phyloP scores from a whole-genome alignment of 2,329 filamentous ascomycete species.

The Lachnellula occidentalis region DNA sequence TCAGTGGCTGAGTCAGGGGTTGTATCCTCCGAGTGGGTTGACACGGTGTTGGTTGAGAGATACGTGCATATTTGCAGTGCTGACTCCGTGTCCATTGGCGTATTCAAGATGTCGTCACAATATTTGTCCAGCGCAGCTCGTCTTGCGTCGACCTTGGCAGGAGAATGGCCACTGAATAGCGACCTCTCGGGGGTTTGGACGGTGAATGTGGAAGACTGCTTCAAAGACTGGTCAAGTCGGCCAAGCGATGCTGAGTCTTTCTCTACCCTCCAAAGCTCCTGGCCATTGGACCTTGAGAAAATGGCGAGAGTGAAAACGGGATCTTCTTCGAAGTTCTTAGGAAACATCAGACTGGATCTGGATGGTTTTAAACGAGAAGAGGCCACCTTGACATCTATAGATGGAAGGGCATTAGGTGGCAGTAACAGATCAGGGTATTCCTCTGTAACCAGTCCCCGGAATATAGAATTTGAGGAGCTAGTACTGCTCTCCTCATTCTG shows the following conservation, averaged over 20 bases:
- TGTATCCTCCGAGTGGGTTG: conserved; percentile 55
- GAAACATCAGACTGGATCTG: conserved; percentile 72
- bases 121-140: conserved; percentile 77
- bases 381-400: conserved; percentile 79
- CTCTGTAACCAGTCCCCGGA: conserved; percentile 73
- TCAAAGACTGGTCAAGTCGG: conserved; percentile 77
- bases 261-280: conserved; percentile 89
- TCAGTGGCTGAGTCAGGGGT: conserved; percentile 37
- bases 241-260: conserved; percentile 80
- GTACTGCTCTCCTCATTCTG: conserved; percentile 23
- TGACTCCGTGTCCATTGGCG: conserved; percentile 68
- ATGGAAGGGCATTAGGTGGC: conserved; percentile 81
- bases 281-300: conserved; percentile 67
- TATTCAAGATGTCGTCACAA: conserved; percentile 79
- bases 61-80: conserved; percentile 83
- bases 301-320: conserved; percentile 90
- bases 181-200: conserved; percentile 77
- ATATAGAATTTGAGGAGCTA: conserved; percentile 50
- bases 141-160: conserved; percentile 86
- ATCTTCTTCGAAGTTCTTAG: conserved; percentile 80
- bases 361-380: conserved; percentile 95
- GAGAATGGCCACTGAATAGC: conserved; percentile 87
- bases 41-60: conserved; percentile 63
- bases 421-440: conserved; percentile 83
- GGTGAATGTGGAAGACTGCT: conserved; percentile 64